phyloP scores from a whole-genome alignment of 805 yeast genomes.

The Ogataea polymorpha region DNA sequence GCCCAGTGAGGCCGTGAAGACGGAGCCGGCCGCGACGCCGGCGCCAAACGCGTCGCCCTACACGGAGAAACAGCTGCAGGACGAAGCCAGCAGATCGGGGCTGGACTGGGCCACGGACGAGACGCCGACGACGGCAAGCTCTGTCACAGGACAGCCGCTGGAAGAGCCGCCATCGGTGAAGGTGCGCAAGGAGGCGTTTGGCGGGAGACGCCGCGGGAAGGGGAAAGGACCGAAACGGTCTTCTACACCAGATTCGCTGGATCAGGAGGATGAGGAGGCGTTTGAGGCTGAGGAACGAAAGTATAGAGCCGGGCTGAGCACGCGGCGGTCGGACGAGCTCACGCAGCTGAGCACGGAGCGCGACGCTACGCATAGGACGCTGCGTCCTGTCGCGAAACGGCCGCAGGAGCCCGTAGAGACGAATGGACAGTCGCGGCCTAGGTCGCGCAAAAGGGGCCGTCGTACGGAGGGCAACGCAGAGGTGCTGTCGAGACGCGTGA shows the following conservation, averaged over 20 bases:
- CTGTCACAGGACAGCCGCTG: slow-evolving; percentile 72
- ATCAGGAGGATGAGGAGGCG: slow-evolving; percentile 11
- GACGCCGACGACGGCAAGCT: slow-evolving; percentile 54
- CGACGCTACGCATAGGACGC: slow-evolving; percentile 6
- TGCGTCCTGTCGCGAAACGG: slow-evolving; percentile 14
- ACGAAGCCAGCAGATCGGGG: slow-evolving; percentile 12
- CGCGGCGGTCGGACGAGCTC: slow-evolving; percentile 34
- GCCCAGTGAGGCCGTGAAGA: slow-evolving; percentile 2
- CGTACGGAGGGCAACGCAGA: slow-evolving; percentile 3
- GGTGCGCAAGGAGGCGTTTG: slow-evolving; percentile 51
- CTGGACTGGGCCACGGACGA: slow-evolving; percentile 43
- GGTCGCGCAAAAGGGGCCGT: slow-evolving; percentile 12
- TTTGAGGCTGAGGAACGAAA: slow-evolving; percentile 10
- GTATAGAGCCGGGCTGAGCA: slow-evolving; percentile 29
- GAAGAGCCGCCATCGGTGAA: slow-evolving; percentile 65
- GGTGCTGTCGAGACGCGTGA: slow-evolving; percentile 20
- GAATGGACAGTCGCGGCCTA: slow-evolving; percentile 10
- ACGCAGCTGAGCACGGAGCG: slow-evolving; percentile 32
- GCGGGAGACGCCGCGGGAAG: slow-evolving; percentile 42
- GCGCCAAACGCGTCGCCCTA: slow-evolving; percentile 4
- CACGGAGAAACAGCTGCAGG: slow-evolving; percentile 12
- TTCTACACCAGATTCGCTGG: slow-evolving; percentile 7
- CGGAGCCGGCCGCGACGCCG: slow-evolving; percentile 4
- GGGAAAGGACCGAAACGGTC: slow-evolving; percentile 12
- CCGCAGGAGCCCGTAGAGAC: slow-evolving; percentile 1